Evolutionary conservation across 345 rosid genomes (phyloP).

Genomic region (Mangifera indica): DNA sequence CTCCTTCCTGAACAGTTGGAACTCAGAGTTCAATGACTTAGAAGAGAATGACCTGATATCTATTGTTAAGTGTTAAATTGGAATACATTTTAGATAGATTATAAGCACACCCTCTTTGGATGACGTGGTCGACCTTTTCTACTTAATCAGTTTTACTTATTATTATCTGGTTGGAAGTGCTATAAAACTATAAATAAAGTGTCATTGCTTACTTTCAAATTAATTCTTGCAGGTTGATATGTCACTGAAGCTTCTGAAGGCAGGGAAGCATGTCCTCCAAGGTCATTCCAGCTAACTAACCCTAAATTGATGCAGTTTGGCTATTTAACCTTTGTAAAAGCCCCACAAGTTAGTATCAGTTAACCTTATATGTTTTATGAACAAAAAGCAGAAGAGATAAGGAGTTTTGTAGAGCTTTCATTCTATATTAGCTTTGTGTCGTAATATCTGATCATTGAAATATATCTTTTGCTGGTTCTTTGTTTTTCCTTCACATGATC

Average conservation of each 20-base stretch:
- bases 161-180: background rate
- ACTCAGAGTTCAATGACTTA: too few species aligned
- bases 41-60: too few species aligned
- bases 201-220: background rate
- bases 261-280: constrained; percentile 91
- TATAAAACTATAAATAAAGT: background rate
- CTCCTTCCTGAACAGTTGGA: too few species aligned
- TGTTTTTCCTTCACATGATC: constrained; percentile 10
- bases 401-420: background rate
- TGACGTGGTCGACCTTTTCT: too few species aligned
- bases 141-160: background rate
- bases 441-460: background rate
- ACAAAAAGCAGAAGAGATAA: background rate
- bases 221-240: constrained; percentile 62
- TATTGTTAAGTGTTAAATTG: background rate
- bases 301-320: background rate
- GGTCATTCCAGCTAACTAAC: constrained; percentile 38
- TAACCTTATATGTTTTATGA: background rate
- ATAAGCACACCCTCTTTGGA: background rate
- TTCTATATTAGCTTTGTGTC: background rate
- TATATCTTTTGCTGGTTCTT: constrained; percentile 7
- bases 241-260: constrained; percentile 76
- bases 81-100: background rate
- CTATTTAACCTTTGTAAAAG: background rate
- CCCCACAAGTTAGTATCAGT: background rate